phyloP scores from a whole-genome alignment of 148 eudicot species.

The Rhododendron kiyosumense region DNA sequence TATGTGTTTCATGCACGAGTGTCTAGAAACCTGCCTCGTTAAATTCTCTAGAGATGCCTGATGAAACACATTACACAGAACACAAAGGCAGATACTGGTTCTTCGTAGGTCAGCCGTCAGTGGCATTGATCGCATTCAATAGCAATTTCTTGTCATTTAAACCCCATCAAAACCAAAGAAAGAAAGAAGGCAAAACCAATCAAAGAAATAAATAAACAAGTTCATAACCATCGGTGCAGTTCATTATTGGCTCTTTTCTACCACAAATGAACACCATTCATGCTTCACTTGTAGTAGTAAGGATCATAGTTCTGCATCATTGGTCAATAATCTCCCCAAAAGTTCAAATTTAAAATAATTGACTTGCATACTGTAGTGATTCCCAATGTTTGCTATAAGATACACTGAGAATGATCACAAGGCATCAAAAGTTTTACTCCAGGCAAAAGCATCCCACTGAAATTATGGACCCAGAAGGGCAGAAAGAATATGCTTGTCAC shows the following conservation, averaged over 20 bases:
- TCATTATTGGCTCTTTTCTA: background rate
- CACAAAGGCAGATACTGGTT: background rate
- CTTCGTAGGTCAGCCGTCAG: background rate
- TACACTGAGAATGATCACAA: background rate
- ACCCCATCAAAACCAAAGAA: background rate
- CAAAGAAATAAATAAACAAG: background rate
- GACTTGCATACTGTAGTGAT: background rate
- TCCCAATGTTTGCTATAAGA: background rate
- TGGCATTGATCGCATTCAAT: background rate
- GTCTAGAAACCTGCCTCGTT: background rate
- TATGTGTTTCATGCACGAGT: background rate
- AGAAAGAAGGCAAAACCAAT: background rate
- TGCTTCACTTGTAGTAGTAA: background rate
- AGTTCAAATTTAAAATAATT: background rate
- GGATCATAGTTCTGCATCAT: conserved; percentile 1
- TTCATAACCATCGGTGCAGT: background rate
- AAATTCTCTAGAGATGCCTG: background rate
- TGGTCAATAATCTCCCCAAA: background rate
- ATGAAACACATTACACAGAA: background rate
- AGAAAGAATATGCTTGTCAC: conserved; percentile 2
- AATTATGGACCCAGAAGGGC: background rate
- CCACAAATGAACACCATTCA: background rate
- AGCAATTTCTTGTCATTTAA: background rate
- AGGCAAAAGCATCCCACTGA: background rate
- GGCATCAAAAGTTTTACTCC: background rate